A percentile compares a stretch with the other conserved stretches of the same genome.
phyloP scores from a whole-genome alignment of 768 basidiomycete species.

The Russula olivacea region DNA sequence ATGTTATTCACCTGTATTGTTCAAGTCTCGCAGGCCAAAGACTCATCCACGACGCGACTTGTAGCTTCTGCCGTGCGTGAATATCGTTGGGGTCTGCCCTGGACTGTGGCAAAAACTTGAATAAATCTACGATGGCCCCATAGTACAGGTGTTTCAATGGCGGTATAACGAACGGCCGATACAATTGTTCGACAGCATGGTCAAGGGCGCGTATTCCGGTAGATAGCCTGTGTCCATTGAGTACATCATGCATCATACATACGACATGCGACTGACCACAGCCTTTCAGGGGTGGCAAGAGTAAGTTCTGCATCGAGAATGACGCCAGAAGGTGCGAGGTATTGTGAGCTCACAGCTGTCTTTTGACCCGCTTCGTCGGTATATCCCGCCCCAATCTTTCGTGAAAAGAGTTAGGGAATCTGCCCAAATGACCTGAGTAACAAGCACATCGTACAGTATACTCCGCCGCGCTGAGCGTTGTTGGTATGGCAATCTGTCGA shows the following conservation, averaged over 20 bases:
- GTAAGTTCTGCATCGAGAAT: conserved; percentile 76
- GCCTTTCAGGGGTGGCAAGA: conserved; percentile 61
- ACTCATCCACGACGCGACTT: conserved; percentile 78
- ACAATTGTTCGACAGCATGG: conserved; percentile 68
- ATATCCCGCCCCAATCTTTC: conserved; percentile 60
- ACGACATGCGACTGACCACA: conserved; percentile 47
- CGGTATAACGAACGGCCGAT: conserved; percentile 47
- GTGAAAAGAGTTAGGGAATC: neutral
- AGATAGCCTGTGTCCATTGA: conserved; percentile 49
- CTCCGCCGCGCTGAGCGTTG: conserved; percentile 75
- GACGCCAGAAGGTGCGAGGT: conserved; percentile 63
- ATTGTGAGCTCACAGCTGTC: conserved; percentile 47
- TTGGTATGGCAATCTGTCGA: conserved; percentile 74
- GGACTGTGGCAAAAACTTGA: conserved; percentile 62
- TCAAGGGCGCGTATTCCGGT: conserved; percentile 76
- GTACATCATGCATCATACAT: conserved; percentile 2
- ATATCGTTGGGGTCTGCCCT: conserved; percentile 54
- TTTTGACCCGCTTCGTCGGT: conserved; percentile 67
- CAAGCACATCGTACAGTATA: conserved; percentile 44
- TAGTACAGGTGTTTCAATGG: conserved; percentile 63
- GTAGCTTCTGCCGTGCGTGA: conserved; percentile 58
- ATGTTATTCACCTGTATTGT: conserved; percentile 42
- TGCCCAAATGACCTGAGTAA: neutral
- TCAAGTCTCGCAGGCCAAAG: conserved; percentile 60
- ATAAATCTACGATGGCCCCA: conserved; percentile 62